A percentile compares a stretch with the other conserved stretches of the same genome.
Evolutionary conservation across 2,329 filamentous ascomycete genomes (phyloP).

Genomic region (Aspergillus carbonarius): DNA sequence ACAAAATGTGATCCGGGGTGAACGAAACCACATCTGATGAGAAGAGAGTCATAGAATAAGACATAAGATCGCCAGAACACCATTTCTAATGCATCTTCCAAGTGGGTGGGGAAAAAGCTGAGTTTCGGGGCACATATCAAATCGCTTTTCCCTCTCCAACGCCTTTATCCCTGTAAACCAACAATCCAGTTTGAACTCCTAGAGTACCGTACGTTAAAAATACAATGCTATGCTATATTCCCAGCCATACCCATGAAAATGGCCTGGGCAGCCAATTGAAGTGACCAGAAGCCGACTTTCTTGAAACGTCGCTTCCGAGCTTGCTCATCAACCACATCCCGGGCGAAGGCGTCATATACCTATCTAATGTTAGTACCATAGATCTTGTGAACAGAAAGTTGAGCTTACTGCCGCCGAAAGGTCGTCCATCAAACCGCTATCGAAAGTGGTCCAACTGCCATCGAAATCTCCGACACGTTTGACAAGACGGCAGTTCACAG

Average conservation of each 20-base stretch:
- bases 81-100: not conserved
- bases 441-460: constrained; percentile 90
- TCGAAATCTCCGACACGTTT: constrained; percentile 89
- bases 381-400: not conserved
- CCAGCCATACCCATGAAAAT: constrained; percentile 94
- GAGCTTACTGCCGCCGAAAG: constrained; percentile 71
- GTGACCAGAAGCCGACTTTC: constrained; percentile 94
- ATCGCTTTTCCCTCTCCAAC: constrained; percentile 9
- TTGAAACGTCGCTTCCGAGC: constrained; percentile 82
- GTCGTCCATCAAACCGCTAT: constrained; percentile 92
- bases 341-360: constrained; percentile 91
- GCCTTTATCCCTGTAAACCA: constrained; percentile 13
- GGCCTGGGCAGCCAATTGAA: constrained; percentile 88
- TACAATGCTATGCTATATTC: constrained; percentile 58
- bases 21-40: not conserved
- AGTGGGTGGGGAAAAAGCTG: not conserved
- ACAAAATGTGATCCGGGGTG: not conserved
- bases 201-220: constrained; percentile 17
- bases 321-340: constrained; percentile 85
- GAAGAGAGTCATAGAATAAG: not conserved
- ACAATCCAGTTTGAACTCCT: constrained; percentile 5
- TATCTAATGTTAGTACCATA: constrained; percentile 27
- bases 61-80: not conserved
- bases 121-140: not conserved
- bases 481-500: constrained; percentile 89